Evolutionary conservation across 192 early-diverging fungal genomes (phyloP).

Genomic region (Coemansia sp.): DNA sequence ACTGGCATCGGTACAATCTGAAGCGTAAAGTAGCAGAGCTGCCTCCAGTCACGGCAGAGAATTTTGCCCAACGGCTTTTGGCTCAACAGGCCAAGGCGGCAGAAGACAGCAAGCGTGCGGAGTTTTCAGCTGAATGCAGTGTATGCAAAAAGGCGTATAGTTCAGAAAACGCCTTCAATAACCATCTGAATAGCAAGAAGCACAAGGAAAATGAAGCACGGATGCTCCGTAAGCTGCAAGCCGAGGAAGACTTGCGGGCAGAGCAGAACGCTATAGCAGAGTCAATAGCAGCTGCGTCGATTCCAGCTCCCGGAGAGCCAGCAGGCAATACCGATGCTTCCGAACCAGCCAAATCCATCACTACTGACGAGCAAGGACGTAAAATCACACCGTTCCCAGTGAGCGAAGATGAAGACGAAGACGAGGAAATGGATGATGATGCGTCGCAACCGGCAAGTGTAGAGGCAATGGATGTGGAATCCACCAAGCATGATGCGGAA

Average conservation of each 20-base stretch:
- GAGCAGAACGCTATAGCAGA: slow-evolving; percentile 47
- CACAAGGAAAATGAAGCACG: slow-evolving; percentile 80
- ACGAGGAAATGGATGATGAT: slow-evolving; percentile 22
- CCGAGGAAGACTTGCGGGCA: slow-evolving; percentile 32
- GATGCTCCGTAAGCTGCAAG: slow-evolving; percentile 41
- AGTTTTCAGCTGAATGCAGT: slow-evolving; percentile 49
- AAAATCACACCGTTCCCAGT: slow-evolving; percentile 45
- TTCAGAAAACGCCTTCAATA: slow-evolving; percentile 81
- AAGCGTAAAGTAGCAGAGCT: slow-evolving; percentile 94
- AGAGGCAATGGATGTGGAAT: slow-evolving; percentile 9
- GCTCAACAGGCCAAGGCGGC: slow-evolving; percentile 59
- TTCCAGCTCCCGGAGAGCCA: background rate
- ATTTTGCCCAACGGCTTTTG: slow-evolving; percentile 74
- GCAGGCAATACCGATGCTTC: background rate
- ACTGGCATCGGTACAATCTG: slow-evolving; percentile 99
- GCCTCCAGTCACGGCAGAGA: slow-evolving; percentile 77
- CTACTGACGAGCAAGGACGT: slow-evolving; percentile 20
- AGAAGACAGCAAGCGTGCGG: slow-evolving; percentile 45
- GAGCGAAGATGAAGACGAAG: slow-evolving; percentile 42
- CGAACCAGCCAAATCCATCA: background rate
- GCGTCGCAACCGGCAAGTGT: background rate
- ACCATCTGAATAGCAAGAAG: slow-evolving; percentile 92
- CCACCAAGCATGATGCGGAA: slow-evolving; percentile 17
- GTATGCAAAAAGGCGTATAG: slow-evolving; percentile 66
- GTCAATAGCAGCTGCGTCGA: slow-evolving; percentile 22